Evolutionary conservation across 768 basidiomycete genomes (phyloP), one percentile per base, ranked within the genome.

Genomic region (Psilocybe cyanescens): DNA sequence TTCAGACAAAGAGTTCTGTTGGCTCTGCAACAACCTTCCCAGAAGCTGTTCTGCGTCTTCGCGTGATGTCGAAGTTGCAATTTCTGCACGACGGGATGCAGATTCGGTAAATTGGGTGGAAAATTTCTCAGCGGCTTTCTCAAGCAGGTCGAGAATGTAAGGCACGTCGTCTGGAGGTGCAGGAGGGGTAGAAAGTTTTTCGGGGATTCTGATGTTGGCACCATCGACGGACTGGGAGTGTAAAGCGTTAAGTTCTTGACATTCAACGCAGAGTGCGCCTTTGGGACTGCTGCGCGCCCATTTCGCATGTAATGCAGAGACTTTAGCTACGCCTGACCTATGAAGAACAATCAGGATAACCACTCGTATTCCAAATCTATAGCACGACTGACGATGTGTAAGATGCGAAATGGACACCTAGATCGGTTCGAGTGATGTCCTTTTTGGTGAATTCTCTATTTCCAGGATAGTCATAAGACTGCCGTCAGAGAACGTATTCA

Each of bases 221-320:
- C 88, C 88, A 64, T 90, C 88, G 1, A 89, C 88, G 2, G 83
- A 86, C 57, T 87, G 86, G 2, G 88, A 90, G 65, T 90, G 87
- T 8, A 90, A 72, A 0, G 87, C 88, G 61, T 89, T 90, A 28
- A 90, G 76, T 66, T 90, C 88, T 65, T 89, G 88, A 64, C 88
- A 90, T 73, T 90, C 83, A 0, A 81, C 72, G 65, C 84, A 82
- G 64, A 88, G 74, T 0, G 87, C 87, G 30, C 88, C 88, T 51
- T 80, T 70, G 0, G 83, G 80, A 58, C 80, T 84, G 45, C 73
- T 74, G 2, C 83, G 79, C 52, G 82, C 80, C 88, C 88, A 90
- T 70, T 84, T 83, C 2, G 77, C 76, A 59, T 89, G 87, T 14
- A 90, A 73, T 9, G 82, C 77, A 1, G 84, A 77, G 1, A 88